A percentile compares a stretch with the other conserved stretches of the same genome.
Conservation (phyloP, 2,329 filamentous ascomycete species). For the Curvularia verruculosa region DNA sequence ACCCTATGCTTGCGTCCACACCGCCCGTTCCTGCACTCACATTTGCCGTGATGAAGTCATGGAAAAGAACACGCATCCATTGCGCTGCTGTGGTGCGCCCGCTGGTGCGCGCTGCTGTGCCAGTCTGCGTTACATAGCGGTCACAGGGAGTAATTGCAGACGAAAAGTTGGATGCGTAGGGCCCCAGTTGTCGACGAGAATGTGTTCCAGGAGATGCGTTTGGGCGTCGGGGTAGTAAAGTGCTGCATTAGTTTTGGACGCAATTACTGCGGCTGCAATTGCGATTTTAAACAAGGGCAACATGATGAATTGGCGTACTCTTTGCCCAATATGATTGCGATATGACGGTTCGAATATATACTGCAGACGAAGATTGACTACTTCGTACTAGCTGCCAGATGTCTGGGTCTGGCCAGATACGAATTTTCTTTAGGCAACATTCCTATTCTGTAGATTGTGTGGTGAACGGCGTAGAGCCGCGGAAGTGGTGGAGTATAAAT, state of each 20-base stretch:
- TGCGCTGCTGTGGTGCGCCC: constrained; percentile 25
- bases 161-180: constrained; percentile 23
- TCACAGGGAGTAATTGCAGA: constrained; percentile 26
- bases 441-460: background rate
- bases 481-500: background rate
- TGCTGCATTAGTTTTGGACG: background rate
- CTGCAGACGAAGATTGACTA: background rate
- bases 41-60: constrained; percentile 39
- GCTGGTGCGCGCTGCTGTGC: constrained; percentile 11
- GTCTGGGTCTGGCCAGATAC: background rate
- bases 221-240: constrained; percentile 14
- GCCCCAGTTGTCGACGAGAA: constrained; percentile 25
- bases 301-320: background rate
- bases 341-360: background rate
- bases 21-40: constrained; percentile 34
- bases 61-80: constrained; percentile 40
- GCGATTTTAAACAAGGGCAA: background rate
- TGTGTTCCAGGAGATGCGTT: constrained; percentile 20
- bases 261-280: background rate
- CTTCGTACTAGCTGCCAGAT: background rate
- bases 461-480: background rate
- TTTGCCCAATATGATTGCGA: background rate
- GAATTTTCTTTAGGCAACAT: background rate
- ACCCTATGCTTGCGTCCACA: constrained; percentile 41
- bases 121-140: constrained; percentile 21